Percentiles rank a stretch among this genome's conserved stretches.
phyloP scores from a whole-genome alignment of 2,329 filamentous ascomycete species.

The Elsinoe arachidis region DNA sequence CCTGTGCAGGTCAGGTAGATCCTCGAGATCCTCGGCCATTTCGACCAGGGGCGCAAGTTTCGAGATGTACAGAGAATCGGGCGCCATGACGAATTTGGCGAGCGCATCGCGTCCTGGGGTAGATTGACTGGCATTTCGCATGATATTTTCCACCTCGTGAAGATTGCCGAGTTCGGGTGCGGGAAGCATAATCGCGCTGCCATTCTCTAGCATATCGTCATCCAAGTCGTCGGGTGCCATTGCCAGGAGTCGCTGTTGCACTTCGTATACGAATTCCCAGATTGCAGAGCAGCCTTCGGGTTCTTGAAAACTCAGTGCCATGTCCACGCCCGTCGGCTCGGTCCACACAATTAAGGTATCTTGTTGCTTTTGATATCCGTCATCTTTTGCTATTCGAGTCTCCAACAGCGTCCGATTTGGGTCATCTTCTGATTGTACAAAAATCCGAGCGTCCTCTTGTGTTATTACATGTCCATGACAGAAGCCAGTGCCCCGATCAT shows the following conservation, averaged over 20 bases:
- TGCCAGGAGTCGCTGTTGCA: constrained; percentile 66
- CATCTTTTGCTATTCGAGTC: constrained; percentile 83
- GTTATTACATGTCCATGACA: constrained; percentile 69
- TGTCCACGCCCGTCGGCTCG: constrained; percentile 80
- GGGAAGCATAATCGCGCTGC: constrained; percentile 65
- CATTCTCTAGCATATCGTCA: constrained; percentile 72
- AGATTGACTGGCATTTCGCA: constrained; percentile 68
- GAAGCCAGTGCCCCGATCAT: constrained; percentile 92
- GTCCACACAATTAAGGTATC: constrained; percentile 99
- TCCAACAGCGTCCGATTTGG: constrained; percentile 75
- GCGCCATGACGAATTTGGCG: constrained; percentile 73
- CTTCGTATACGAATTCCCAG: constrained; percentile 86
- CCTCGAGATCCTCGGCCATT: constrained; percentile 86
- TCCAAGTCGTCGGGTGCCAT: constrained; percentile 68
- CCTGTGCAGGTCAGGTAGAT: constrained; percentile 73
- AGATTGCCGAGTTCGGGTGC: constrained; percentile 74
- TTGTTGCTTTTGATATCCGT: constrained; percentile 96
- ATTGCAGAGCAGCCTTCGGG: constrained; percentile 87
- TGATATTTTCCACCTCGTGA: constrained; percentile 72
- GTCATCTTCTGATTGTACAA: constrained; percentile 89
- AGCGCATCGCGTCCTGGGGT: constrained; percentile 73
- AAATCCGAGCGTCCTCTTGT: constrained; percentile 75
- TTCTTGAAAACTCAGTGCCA: constrained; percentile 98
- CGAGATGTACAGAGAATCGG: constrained; percentile 64
- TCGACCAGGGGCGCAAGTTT: constrained; percentile 80